Base-by-base conservation (phyloP, 371 early-diverging fungal species). In the Mucor irregularis region DNA sequence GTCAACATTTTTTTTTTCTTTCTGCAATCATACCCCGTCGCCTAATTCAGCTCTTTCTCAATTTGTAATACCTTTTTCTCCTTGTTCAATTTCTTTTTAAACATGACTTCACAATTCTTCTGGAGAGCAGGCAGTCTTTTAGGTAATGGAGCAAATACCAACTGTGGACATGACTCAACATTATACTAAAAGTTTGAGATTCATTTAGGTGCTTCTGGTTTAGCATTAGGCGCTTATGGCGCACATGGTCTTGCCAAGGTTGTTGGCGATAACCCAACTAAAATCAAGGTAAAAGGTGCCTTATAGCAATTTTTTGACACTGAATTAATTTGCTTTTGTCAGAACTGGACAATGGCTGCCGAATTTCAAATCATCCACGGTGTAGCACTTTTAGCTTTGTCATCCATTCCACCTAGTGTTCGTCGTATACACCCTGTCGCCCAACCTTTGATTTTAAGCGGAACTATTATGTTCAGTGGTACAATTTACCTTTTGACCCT, bases 171-270 rank as follows among this genome's bases (percentile, higher is more conserved):
- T 4, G 11, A 10, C 16, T 38, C 13, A 24, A 46, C 3, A 17
- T n/a, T n/a, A 17, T 21, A 19, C 24, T 52, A 38, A 47, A n/a
- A 10, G 3, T 19, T 56, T 16, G 16, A 4, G n/a, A 25, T 34
- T n/a, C n/a, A n/a, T n/a, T n/a, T n/a, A 85, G 91, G 92, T n/a
- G 76, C 82, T 2, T 56, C 87, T 11, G 90, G 86, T 38, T 77
- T 91, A 30, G 80, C 74, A 29, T 68, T 87, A 10, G 88, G 90
- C 14, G 90, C 92, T 7, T 90, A 78, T 71, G 92, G 92, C 31
- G 78, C 89, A 0, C 92, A 92, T 49, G 90, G 87, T 7, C 73
- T 92, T 5, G 79, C 75, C 24, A 89, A 87, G 56, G 57, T 76
- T 11, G 81, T 87, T 29, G 74, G 78, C n/a, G 76, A 83, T 48